Conservation (phyloP, 2,329 filamentous ascomycete species). For the Aspergillus floridensis region DNA sequence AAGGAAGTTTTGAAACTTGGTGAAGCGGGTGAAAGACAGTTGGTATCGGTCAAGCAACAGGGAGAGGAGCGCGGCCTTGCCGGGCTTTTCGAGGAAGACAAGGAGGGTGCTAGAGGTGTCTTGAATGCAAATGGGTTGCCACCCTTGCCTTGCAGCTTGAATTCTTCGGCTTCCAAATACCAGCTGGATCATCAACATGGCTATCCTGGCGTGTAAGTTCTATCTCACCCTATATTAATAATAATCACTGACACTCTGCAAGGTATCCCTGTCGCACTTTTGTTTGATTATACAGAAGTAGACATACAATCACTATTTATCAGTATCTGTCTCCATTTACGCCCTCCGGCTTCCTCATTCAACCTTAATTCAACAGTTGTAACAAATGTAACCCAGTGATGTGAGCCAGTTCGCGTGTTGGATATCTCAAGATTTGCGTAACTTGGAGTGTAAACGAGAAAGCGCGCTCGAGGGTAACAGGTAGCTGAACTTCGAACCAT, state of each 20-base stretch:
- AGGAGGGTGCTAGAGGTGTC: conserved; percentile 55
- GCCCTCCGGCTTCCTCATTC: neutral
- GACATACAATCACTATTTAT: neutral
- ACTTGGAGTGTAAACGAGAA: too few relatives aligned
- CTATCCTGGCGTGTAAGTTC: conserved; percentile 67
- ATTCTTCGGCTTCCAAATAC: conserved; percentile 54
- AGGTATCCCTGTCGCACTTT: conserved; percentile 50
- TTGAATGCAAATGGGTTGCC: conserved; percentile 77
- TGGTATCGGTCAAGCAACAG: conserved; percentile 73
- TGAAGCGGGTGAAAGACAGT: conserved; percentile 67
- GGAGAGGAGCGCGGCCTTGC: conserved; percentile 70
- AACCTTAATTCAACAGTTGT: neutral
- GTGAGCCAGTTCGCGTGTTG: too few relatives aligned
- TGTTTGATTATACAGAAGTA: conserved; percentile 29
- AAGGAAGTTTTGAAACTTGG: conserved; percentile 73
- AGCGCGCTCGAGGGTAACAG: too few relatives aligned
- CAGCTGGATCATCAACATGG: conserved; percentile 64
- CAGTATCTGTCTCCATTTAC: neutral
- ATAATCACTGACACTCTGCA: conserved; percentile 17
- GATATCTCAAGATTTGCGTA: too few relatives aligned
- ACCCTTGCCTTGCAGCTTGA: conserved; percentile 75
- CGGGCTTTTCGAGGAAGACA: conserved; percentile 68
- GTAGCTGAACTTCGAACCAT: too few relatives aligned
- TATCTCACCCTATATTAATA: conserved; percentile 11
- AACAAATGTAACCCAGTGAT: too few relatives aligned